Conservation (phyloP, 768 basidiomycete species). For the Terana coerulea region DNA sequence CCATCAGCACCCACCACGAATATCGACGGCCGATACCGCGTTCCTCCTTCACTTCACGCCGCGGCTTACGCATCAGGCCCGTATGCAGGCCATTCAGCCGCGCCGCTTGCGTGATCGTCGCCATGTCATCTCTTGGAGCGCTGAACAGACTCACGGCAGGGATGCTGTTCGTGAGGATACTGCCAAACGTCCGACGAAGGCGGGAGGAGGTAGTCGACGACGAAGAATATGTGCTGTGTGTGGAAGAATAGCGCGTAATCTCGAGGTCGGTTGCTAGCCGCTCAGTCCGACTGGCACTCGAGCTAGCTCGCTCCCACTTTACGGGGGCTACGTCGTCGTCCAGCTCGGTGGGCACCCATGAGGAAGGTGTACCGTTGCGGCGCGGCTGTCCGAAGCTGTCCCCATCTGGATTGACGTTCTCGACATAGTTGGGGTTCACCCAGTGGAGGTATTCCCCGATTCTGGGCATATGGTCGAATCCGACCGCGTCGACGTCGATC, state of each 20-base stretch:
- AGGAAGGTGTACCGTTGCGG: conserved; percentile 10
- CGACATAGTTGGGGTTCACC: conserved; percentile 33
- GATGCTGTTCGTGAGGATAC: conserved; percentile 17
- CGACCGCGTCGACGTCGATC: conserved; percentile 4
- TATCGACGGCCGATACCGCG: conserved; percentile 13
- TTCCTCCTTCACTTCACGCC: neutral
- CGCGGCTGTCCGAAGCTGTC: neutral
- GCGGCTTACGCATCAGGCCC: conserved; percentile 19
- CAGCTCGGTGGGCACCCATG: conserved; percentile 25
- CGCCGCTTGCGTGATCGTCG: conserved; percentile 24
- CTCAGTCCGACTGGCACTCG: conserved; percentile 1
- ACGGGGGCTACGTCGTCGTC: conserved; percentile 13
- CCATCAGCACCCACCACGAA: conserved; percentile 34
- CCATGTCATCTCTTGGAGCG: conserved; percentile 24
- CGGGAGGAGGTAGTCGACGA: conserved; percentile 8
- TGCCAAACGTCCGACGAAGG: conserved; percentile 17
- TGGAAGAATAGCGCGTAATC: too few species aligned
- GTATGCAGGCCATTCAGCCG: conserved; percentile 26
- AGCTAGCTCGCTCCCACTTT: conserved; percentile 8
- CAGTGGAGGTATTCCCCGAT: conserved; percentile 24
- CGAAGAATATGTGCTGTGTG: too few species aligned
- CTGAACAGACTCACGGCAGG: conserved; percentile 30
- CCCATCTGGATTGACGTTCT: neutral
- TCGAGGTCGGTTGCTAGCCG: neutral
- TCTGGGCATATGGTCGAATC: neutral